Percentiles rank a stretch among this genome's conserved stretches.
These are phyloP conservation scores for Lactarius sp. DNA, from an alignment of 768 basidiomycete genomes.

Conservation along the genomic window DNA sequence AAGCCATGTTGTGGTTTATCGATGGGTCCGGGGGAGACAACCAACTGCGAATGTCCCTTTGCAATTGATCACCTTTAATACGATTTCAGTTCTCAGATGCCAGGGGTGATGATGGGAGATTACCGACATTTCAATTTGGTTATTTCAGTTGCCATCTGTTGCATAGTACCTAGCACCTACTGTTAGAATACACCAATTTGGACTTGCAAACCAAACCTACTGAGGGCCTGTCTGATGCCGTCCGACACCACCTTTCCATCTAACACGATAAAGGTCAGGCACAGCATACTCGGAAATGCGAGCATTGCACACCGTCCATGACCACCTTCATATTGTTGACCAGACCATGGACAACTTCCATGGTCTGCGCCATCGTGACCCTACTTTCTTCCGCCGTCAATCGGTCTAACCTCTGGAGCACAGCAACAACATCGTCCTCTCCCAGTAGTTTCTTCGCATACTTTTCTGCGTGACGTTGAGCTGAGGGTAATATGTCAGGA, in stretches of 20 bases:
- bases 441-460: neutral
- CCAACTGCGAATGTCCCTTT: neutral
- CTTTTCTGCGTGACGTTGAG: neutral
- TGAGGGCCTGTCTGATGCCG: neutral
- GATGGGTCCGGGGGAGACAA: neutral
- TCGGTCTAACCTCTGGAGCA: conserved; percentile 1
- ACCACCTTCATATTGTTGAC: too few species aligned
- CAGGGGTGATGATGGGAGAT: too few species aligned
- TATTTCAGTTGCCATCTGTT: neutral
- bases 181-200: neutral
- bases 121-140: neutral
- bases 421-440: neutral
- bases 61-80: neutral
- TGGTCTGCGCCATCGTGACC: neutral
- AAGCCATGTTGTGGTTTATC: neutral
- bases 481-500: neutral
- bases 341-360: neutral
- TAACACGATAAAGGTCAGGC: neutral
- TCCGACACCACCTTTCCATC: neutral
- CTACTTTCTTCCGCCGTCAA: neutral
- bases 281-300: neutral
- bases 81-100: neutral
- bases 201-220: neutral
- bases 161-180: neutral
- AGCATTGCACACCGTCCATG: neutral